Base-by-base conservation (phyloP, 371 early-diverging fungal species). In the Haplosporangium sp. region DNA sequence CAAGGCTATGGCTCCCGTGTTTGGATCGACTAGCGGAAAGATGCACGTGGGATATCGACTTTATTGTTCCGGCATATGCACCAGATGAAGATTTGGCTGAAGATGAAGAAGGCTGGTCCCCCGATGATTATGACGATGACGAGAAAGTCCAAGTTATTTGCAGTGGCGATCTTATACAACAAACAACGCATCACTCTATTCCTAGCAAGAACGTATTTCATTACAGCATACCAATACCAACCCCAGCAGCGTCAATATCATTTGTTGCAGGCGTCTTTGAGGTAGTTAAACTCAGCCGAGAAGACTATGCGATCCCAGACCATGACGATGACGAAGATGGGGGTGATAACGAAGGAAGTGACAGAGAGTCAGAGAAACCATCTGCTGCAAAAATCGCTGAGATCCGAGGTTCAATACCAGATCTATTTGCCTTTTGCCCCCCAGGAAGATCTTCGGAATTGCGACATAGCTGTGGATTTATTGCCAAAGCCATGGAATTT, bases 1-100 rank as follows among this genome's bases (percentile, higher is more conserved):
- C 96, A 5, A 90, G 98, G 2, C 75, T 89, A 48, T 97, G 97
- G 97, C 84, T 96, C 55, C 98, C 98, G 1, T 97, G 97, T 76
- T 74, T 95, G 52, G 97, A 97, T 75, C 84, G 87, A 20, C 71
- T 90, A 8, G 87, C 90, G 15, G 94, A 93, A 55, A 84, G 93
- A 66, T 91, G 92, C 62, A 95, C 95, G 3, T 97, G 96, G 96
- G 96, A 95, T 52, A 84, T 97, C 76, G 91, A 94, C 59, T 91
- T 92, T 69, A 88, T 92, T n/a, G 92, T 94, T n/a, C 92, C 94
- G 6, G 84, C 87, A 17, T 83, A 76, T 61, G 70, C 73, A 40
- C 69, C 75, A 34, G 76, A 69, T 6, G 66, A 72, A 47, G 83
- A 84, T 35, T 74, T 84, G 38, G 65, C 71, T 35, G 84, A 86